phyloP scores from a whole-genome alignment of 1,284 basidiomycete genomes.

The Naganishia cerealis region DNA sequence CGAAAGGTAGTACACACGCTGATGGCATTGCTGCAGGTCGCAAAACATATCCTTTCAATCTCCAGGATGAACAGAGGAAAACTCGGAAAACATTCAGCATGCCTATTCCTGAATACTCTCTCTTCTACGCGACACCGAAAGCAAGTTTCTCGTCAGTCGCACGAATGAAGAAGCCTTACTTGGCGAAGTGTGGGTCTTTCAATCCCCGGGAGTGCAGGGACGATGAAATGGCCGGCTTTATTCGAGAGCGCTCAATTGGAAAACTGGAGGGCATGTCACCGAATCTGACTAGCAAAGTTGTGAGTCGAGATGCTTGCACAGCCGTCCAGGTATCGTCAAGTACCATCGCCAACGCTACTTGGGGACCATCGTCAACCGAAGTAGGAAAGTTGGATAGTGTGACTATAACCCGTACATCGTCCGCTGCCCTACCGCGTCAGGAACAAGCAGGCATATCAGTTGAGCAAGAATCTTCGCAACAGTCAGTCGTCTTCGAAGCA shows the following conservation, averaged over 20 bases:
- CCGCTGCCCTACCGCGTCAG: neutral
- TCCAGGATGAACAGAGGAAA: neutral
- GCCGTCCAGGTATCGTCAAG: neutral
- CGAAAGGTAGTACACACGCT: neutral
- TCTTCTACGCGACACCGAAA: neutral
- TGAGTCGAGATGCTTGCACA: neutral
- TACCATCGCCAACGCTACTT: neutral
- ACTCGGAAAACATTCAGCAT: slow-evolving; percentile 10
- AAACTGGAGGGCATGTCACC: neutral
- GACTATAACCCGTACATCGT: neutral
- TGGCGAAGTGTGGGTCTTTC: neutral
- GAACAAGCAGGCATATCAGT: neutral
- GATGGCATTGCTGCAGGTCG: neutral
- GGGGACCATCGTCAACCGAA: neutral
- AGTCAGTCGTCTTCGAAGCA: neutral
- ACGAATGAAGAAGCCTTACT: neutral
- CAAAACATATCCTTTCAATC: neutral
- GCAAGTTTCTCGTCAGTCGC: neutral
- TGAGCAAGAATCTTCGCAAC: neutral
- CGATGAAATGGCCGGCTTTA: neutral
- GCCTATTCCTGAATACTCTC: slow-evolving; percentile 11
- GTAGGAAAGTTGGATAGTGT: neutral
- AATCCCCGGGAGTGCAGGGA: neutral
- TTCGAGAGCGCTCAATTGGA: neutral
- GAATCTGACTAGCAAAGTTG: neutral